Percentiles rank a stretch among this genome's conserved stretches.
Conservation (phyloP, 257 asterid genomes). For the Nicotiana paniculata region DNA sequence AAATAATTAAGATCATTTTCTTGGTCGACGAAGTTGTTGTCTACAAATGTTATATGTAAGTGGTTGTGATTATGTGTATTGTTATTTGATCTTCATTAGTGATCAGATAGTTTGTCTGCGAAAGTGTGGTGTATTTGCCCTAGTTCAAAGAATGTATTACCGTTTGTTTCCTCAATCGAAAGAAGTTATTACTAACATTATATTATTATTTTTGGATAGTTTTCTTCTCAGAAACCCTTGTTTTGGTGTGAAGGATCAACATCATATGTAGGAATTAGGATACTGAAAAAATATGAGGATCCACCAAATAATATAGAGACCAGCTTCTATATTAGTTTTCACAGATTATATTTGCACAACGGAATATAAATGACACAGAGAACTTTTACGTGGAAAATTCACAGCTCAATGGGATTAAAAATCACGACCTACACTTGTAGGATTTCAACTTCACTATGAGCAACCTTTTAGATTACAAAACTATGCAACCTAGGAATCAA, state of each 20-base stretch:
- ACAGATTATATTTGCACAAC: too few species aligned
- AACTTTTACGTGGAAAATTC: too few species aligned
- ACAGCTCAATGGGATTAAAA: too few species aligned
- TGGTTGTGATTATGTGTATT: background rate
- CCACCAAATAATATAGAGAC: too few species aligned
- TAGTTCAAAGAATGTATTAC: background rate
- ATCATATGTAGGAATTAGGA: background rate
- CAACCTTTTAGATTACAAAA: too few species aligned
- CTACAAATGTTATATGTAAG: background rate
- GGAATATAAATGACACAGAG: too few species aligned
- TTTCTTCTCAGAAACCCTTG: background rate
- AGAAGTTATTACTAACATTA: background rate
- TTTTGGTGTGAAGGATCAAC: background rate
- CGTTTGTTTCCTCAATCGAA: background rate
- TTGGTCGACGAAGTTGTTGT: background rate
- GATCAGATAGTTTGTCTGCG: background rate
- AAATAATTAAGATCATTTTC: background rate
- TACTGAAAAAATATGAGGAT: too few species aligned
- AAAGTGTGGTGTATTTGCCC: background rate
- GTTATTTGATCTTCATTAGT: background rate
- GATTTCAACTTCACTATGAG: too few species aligned
- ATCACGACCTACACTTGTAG: too few species aligned
- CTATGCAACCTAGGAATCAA: too few species aligned
- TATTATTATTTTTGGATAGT: background rate
- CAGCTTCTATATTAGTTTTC: too few species aligned